Base-by-base conservation (phyloP, 371 early-diverging fungal genomes). In the Apophysomyces sp. region DNA sequence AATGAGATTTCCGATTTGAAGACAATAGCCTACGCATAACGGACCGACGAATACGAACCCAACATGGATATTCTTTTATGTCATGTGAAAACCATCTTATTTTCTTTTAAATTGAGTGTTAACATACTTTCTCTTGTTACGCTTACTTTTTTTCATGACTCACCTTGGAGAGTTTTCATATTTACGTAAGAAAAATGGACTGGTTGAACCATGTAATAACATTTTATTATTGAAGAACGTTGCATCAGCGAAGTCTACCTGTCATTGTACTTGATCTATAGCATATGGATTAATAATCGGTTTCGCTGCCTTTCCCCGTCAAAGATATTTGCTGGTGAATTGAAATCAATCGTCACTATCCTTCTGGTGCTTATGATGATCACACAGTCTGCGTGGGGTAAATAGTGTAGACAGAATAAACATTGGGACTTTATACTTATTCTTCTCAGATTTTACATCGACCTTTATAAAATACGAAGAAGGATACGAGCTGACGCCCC, bases 381-480 rank as follows among this genome's bases (percentile, higher is more conserved):
- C 16, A 64, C 72, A 58, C 80, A 78, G 57, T 57, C 69, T 27
- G 58, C 68, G 28, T 78, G 75, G 69, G 80, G 82, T 77, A 76
- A 58, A 53, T 27, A 24, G 0, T 21, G n/a, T 37, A 3, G 26
- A 21, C 11, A 28, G 2, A 28, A 12, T 29, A 6, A 44, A 4
- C 4, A 28, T 26, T 27, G 8, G 4, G 11, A 27, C 4, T 3
- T 41, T 11, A 18, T 15, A 32, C 28, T 15, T 18, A 54, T n/a
- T 18, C 9, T 16, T 9, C 15, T 4, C 72, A 77, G 78, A 80
- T 61, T 52, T 72, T 6, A 55, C 59, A 39, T 80, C 78, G 26
- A 74, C 80, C n/a, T 80, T 63, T 66, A 80, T 83, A 30, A 81
- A 78, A 59, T 83, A 83, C 30, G 52, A 54, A 1, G 80, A 78